Evolutionary conservation across 805 yeast genomes (phyloP), one percentile per base, ranked within the genome.

Genomic region (Yamadazyma tumulicola): DNA sequence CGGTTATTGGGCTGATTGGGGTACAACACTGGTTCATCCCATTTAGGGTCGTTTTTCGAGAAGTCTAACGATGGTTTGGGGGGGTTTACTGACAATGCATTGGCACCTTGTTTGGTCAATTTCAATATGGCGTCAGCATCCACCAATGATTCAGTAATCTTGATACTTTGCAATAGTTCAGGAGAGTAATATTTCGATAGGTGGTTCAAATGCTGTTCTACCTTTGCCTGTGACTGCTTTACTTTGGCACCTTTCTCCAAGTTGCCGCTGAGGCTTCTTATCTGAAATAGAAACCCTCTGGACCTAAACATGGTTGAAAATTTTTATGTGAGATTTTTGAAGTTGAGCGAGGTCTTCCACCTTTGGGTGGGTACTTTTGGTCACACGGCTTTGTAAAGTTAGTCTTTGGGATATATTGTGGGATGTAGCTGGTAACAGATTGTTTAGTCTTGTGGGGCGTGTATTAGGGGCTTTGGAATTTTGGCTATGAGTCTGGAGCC

Each of bases 141-240:
- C 33, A 88, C 78, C 13, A 75, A 70, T 4, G 82, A 67, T 62
- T 91, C 96, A 0, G 97, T 85, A 29, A 82, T 71, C 47, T 83
- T 69, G 46, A 93, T 86, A 34, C 94, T 77, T 53, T 86, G 85
- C 43, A 91, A 74, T 32, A 89, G 70, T 39, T 81, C 83, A 20
- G 88, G 85, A 6, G 91, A 77, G 58, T 91, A 91, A 66, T 81
- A 91, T 53, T 87, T 78, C 30, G 76, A 59, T 46, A 89, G 69
- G 43, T 67, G 69, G 29, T 75, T 72, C 43, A 77, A 48, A 56
- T 81, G 87, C 38, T 64, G 42, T 10, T 51, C 42, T 12, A 49
- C 55, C 37, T 53, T 42, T 26, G n/a, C 30, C 10, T 15, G 9
- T 21, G 23, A 9, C 23, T 21, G 9, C 12, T 19, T 26, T 4